Percentiles rank a stretch among this genome's conserved stretches.
Evolutionary conservation across 202 grass and related monocot genomes (phyloP).

Genomic region (Eragrostis tef): DNA sequence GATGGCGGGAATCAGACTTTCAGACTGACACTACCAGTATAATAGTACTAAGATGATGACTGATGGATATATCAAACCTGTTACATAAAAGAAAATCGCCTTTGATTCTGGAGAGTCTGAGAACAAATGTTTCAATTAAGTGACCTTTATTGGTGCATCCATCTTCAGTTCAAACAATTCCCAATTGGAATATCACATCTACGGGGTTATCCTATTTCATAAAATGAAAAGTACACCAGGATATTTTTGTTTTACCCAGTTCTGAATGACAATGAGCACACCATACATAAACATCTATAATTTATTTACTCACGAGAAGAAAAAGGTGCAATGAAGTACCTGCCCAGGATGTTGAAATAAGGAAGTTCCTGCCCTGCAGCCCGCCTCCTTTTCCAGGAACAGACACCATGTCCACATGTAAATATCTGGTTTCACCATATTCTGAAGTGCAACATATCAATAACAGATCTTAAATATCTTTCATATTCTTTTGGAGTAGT

Average conservation of each 20-base stretch:
- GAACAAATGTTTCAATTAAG: too few species aligned
- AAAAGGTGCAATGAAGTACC: neutral
- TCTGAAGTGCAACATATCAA: neutral
- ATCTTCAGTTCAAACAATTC: constrained; percentile 4
- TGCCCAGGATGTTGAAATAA: neutral
- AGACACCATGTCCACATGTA: neutral
- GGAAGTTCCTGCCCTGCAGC: constrained; percentile 27
- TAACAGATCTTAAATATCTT: neutral
- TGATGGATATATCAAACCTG: too few species aligned
- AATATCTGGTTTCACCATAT: neutral
- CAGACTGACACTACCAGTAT: too few species aligned
- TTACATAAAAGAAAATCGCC: too few species aligned
- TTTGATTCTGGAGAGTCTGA: too few species aligned
- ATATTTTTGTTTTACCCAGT: neutral
- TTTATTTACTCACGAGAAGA: neutral
- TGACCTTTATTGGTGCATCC: neutral
- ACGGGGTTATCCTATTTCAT: neutral
- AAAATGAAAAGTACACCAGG: neutral
- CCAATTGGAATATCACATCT: neutral
- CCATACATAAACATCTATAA: neutral
- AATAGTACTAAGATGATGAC: too few species aligned
- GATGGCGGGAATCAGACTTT: too few species aligned
- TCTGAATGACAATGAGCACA: neutral
- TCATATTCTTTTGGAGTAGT: neutral
- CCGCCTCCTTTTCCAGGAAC: constrained; percentile 15